These are phyloP conservation scores for Graphiopsis chlorocephala DNA, from an alignment of 2,329 filamentous ascomycete species.

Conservation along the genomic window DNA sequence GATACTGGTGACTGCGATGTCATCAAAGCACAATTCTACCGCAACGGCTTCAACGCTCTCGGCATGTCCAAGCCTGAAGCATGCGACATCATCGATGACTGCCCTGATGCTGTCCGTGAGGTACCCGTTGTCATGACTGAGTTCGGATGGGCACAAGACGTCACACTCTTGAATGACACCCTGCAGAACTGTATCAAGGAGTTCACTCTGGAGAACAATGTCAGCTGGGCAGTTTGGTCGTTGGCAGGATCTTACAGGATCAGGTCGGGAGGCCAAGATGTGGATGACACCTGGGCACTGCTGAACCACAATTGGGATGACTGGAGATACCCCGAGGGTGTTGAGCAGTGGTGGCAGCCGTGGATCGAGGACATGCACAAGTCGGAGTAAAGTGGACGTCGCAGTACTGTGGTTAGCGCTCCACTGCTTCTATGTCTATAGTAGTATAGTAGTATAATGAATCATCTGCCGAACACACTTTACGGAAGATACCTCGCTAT, in stretches of 20 bases:
- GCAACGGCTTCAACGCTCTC: constrained; percentile 50
- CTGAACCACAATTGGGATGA: constrained; percentile 48
- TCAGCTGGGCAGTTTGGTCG: constrained; percentile 53
- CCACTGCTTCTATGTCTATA: background rate
- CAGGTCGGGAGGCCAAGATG: constrained; percentile 45
- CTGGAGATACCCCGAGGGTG: constrained; percentile 46
- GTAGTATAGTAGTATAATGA: background rate
- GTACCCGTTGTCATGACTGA: constrained; percentile 39
- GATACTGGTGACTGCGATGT: constrained; percentile 47
- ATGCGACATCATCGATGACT: constrained; percentile 37
- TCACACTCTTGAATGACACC: constrained; percentile 43
- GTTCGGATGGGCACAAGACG: constrained; percentile 39
- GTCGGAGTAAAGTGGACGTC: background rate
- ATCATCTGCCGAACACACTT: background rate
- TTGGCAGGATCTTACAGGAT: constrained; percentile 50
- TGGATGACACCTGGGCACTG: constrained; percentile 50
- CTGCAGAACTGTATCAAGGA: constrained; percentile 47
- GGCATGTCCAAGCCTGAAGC: constrained; percentile 36
- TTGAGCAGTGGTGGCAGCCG: constrained; percentile 52
- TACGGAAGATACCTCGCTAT: background rate
- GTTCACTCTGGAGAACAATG: constrained; percentile 44
- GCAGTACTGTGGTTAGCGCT: background rate
- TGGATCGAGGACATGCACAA: constrained; percentile 47
- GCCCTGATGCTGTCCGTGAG: constrained; percentile 34
- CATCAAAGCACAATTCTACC: constrained; percentile 50